Conservation (phyloP, 164 flowering plant genomes). For the Dillenia turbinata region DNA sequence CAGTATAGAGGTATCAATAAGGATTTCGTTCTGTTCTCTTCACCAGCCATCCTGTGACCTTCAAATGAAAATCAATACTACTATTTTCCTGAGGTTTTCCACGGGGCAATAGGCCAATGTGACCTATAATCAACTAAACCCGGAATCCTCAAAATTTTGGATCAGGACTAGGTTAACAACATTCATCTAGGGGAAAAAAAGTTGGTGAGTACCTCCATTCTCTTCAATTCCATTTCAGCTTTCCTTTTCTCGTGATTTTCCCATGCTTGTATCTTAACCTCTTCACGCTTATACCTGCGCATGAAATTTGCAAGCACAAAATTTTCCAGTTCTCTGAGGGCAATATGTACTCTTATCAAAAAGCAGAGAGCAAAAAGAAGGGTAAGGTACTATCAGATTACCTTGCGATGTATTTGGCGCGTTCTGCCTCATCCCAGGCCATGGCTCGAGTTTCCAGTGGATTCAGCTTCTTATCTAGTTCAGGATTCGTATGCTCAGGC, state of each 20-base stretch:
- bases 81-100: too few relatives aligned
- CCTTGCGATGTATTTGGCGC: conserved; percentile 94
- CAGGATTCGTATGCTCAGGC: conserved; percentile 20
- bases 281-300: conserved; percentile 86
- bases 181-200: too few relatives aligned
- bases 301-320: too few relatives aligned
- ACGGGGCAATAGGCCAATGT: too few relatives aligned
- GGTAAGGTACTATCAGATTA: conserved; percentile 17
- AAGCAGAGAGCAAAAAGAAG: background rate
- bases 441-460: conserved; percentile 66
- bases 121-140: too few relatives aligned
- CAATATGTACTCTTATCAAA: background rate
- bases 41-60: too few relatives aligned
- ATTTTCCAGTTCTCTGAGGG: background rate
- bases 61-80: too few relatives aligned
- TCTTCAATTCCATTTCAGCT: conserved; percentile 89
- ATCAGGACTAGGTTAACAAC: too few relatives aligned
- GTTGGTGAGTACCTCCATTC: conserved; percentile 63
- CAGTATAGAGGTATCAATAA: too few relatives aligned
- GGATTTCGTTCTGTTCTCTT: too few relatives aligned
- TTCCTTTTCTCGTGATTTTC: conserved; percentile 91
- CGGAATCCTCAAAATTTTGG: background rate
- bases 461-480: conserved; percentile 32
- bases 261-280: conserved; percentile 95
- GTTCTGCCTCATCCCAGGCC: conserved; percentile 98